These are phyloP conservation scores for Fraxinus platypoda DNA, from an alignment of 305 asterid genomes.

Conservation along the genomic window DNA sequence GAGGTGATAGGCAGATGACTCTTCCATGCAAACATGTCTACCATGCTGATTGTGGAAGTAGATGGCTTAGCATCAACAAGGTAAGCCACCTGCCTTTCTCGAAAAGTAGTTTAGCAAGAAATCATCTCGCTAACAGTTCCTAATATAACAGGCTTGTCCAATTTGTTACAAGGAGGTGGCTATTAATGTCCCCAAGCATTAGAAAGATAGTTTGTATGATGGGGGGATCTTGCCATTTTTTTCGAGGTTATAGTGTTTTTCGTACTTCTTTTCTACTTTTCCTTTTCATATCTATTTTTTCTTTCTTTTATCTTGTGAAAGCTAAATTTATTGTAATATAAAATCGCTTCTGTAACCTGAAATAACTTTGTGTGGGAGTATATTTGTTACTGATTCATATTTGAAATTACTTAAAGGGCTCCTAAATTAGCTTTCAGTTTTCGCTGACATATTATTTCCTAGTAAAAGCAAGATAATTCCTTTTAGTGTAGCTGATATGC, in stretches of 20 bases:
- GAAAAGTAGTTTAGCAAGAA: neutral
- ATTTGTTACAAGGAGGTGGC: constrained; percentile 83
- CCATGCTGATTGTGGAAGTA: constrained; percentile 76
- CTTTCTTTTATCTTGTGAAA: constrained; percentile 12
- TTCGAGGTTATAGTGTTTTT: constrained; percentile 27
- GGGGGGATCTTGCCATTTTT: constrained; percentile 19
- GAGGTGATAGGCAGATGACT: constrained; percentile 68
- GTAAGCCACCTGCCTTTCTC: constrained; percentile 38
- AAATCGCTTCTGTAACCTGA: constrained; percentile 4
- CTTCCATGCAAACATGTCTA: constrained; percentile 91
- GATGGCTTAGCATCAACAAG: constrained; percentile 90
- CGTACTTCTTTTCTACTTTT: constrained; percentile 19
- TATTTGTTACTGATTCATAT: constrained; percentile 15
- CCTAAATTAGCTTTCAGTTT: neutral
- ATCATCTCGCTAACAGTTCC: constrained; percentile 23
- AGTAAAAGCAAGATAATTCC: neutral
- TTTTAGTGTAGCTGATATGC: neutral
- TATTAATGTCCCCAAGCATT: constrained; percentile 47
- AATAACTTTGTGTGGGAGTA: constrained; percentile 14
- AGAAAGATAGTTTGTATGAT: constrained; percentile 25
- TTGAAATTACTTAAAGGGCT: neutral
- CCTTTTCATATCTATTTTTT: constrained; percentile 11
- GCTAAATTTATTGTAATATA: constrained; percentile 14
- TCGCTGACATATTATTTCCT: neutral
- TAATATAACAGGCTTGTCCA: constrained; percentile 77